These are phyloP conservation scores for Suhomyces sp. DNA, from an alignment of 805 yeast genomes.

Conservation along the genomic window DNA sequence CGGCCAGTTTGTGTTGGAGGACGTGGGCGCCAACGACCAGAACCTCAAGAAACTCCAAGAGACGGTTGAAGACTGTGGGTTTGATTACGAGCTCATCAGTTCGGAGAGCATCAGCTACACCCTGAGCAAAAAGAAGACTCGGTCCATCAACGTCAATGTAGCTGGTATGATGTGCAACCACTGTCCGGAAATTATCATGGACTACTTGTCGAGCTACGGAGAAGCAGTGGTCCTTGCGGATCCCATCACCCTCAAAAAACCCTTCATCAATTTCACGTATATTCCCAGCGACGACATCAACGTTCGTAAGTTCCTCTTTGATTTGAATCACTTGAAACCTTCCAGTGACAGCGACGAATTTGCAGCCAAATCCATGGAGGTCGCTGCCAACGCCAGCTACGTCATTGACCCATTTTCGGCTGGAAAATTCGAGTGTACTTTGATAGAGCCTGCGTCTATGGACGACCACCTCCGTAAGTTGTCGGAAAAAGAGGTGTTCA, in stretches of 20 bases:
- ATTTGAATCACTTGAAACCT: conserved; percentile 44
- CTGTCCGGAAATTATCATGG: conserved; percentile 59
- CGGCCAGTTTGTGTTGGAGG: conserved; percentile 58
- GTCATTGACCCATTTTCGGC: conserved; percentile 17
- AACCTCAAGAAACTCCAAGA: conserved; percentile 43
- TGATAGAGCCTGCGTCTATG: conserved; percentile 53
- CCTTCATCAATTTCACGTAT: conserved; percentile 62
- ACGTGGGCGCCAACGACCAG: conserved; percentile 18
- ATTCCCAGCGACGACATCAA: conserved; percentile 53
- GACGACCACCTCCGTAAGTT: conserved; percentile 60
- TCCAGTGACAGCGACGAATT: background rate
- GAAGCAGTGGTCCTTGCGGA: conserved; percentile 55
- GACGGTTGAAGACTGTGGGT: conserved; percentile 65
- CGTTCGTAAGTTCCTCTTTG: conserved; percentile 52
- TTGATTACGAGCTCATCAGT: conserved; percentile 51
- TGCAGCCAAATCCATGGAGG: background rate
- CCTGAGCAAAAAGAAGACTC: conserved; percentile 45
- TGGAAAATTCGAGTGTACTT: conserved; percentile 45
- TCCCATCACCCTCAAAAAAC: conserved; percentile 52
- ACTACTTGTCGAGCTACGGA: conserved; percentile 51
- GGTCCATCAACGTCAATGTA: conserved; percentile 56
- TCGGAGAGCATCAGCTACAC: conserved; percentile 45
- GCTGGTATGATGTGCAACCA: conserved; percentile 69
- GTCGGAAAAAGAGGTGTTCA: conserved; percentile 46
- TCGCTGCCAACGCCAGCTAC: background rate